Evolutionary conservation across 106 monocot species (phyloP), one percentile per base, ranked within the genome.

Genomic region (Posidonia australis): DNA sequence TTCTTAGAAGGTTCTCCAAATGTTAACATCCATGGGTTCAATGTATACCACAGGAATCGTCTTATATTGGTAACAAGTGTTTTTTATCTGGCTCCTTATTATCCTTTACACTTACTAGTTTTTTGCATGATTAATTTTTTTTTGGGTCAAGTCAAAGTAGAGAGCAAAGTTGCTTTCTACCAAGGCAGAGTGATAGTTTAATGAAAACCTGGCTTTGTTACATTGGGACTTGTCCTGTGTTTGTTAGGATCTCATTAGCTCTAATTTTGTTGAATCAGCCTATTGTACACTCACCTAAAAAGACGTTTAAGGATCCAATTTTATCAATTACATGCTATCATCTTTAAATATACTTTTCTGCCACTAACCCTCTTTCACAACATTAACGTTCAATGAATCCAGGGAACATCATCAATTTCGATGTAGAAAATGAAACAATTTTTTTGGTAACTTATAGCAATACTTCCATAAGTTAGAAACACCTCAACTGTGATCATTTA

Each of bases 1-100:
- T 90, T 80, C 67, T 53, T 90, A 57, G 58, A 86, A 21, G 89
- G 75, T n/a, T 70, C 89, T 61, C 89, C 89, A 32, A 43, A 73
- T 66, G 22, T 86, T 21, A 66, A 77, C 55, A 55, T 83, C 24
- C 79, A 80, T 78, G 89, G 89, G 32, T 90, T 90, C 77, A 82
- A 76, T 70, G 58, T 89, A 44, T 89, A 89, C 70, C 75, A 85
- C 63, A 79, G 60, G 63, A 80, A 80, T 58, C 89, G 89, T 11
- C 86, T 90, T 46, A 80, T 90, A 73, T 51, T 90, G 86, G 89
- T 90, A 72, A 62, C 66, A 24, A 24, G 70, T 49, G 5, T 18
- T 13, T 62, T 65, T 58, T 48, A 42, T 73, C 16, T 25, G 43
- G 9, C 18, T 55, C 22, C 18, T 47, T 46, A 23, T 24, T 65